Conservation (phyloP, 768 basidiomycete genomes). For the Russula virescens region DNA sequence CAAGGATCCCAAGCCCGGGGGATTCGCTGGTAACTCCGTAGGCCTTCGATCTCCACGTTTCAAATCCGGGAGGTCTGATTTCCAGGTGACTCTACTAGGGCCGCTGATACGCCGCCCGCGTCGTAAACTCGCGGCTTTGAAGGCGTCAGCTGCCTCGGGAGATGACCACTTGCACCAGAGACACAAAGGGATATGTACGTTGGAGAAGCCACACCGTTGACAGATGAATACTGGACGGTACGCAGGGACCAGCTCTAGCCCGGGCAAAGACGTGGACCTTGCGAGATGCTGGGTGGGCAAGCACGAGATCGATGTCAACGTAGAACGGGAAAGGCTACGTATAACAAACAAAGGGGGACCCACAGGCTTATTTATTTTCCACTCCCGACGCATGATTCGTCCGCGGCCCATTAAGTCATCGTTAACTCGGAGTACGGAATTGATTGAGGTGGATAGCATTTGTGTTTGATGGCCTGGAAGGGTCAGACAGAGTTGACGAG, state of each 20-base stretch:
- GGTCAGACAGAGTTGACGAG: background rate
- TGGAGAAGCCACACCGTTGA: slow-evolving; percentile 21
- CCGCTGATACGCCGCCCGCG: slow-evolving; percentile 13
- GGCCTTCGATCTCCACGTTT: background rate
- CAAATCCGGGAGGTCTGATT: background rate
- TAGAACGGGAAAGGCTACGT: background rate
- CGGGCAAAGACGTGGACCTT: slow-evolving; percentile 21
- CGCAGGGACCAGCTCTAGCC: slow-evolving; percentile 14
- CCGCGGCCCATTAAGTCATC: slow-evolving; percentile 17
- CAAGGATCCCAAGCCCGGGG: background rate
- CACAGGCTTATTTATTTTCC: slow-evolving; percentile 16
- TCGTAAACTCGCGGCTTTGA: slow-evolving; percentile 8
- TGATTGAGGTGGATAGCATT: background rate
- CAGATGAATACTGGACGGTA: slow-evolving; percentile 22
- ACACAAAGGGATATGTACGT: slow-evolving; percentile 20
- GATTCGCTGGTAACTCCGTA: background rate
- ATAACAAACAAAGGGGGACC: background rate
- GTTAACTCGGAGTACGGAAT: background rate
- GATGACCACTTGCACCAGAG: slow-evolving; percentile 25
- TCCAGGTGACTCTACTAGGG: background rate
- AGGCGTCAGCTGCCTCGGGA: slow-evolving; percentile 8
- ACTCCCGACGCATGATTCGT: slow-evolving; percentile 18
- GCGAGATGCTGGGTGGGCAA: slow-evolving; percentile 16
- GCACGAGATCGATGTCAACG: background rate
- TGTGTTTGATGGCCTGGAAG: background rate